Base-by-base conservation (phyloP, 441 rosid species). In the Erodium texanum region DNA sequence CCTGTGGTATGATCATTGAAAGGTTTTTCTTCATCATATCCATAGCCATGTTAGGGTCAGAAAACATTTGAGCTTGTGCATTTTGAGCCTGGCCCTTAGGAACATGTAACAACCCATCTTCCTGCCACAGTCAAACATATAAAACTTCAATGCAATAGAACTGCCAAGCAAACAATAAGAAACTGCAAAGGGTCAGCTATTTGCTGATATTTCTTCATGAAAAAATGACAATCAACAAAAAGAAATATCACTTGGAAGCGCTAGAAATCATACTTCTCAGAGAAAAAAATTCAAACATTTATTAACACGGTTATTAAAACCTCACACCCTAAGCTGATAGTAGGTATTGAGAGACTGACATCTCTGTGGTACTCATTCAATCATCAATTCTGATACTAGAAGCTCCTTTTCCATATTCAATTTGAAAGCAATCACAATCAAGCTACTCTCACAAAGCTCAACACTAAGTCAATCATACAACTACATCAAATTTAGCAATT, bases 31-130 rank as follows among this genome's bases (percentile, higher is more conserved):
- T 94, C 99, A 94, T 89, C 97, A 94, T 94, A 73, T 94, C 99
- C 99, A 92, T 92, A 22, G 99, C 99, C 98, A 92, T 92, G 78
- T 94, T 94, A 14, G 98, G 99, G 80, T 94, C 99, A 74, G 99
- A 92, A 74, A 94, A 88, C 99, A 94, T 94, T 70, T 88, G 96
- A 0, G 99, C 99, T 76, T 94, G 99, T 1, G 98, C 76, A 74
- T 94, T 94, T 72, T 75, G 86, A 59, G 78, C 88, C 78, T 88
- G 86, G 2, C 89, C 98, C 73, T 89, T 92, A 0, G 98, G 98
- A 74, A 94, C 94, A 81, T 70, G 69, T 70, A 94, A 74, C 66
- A 94, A 83, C 52, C 99, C 98, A 78, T 94, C 90, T 78, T 92
- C 99, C 99, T 92, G 76, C 70, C 73, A 43, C 10, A 62, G 41